Base-by-base conservation (phyloP, 345 rosid genomes). In the Lepidium aucheri region DNA sequence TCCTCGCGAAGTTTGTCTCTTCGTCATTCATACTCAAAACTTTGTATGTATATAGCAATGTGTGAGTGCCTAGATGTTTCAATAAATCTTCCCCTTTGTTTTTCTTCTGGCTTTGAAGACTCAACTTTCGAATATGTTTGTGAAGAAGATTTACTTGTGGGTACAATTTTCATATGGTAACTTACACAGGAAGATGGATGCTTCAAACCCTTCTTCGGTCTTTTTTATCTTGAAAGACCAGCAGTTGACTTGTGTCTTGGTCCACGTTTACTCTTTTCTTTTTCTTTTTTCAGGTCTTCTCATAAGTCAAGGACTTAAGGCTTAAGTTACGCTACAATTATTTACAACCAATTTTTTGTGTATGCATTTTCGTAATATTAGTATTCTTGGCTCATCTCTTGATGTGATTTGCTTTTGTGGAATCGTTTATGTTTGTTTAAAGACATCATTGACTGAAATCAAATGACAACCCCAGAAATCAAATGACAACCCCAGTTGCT, bases 161-260 rank as follows among this genome's bases (percentile, higher is more conserved):
- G 34, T 66, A 60, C 58, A 28, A 32, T 13, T 18, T 50, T 66
- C 51, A 28, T 9, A 4, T 30, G 59, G 73, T 1, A 74, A 61
- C 65, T 74, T 74, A 60, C 77, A 22, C 39, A 61, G 15, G 69
- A 74, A 74, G 69, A 53, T 39, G 53, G 30, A 45, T 66, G 42
- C 49, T 42, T 65, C 11, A 65, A 41, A 24, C 24, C 10, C 8
- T 3, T 13, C 17, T 18, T 69, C 33, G 35, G 30, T 69, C 49
- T 17, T 28, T 30, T 13, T 12, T 8, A 3, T 53, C 61, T 20
- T 60, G 22, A 67, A 53, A 30, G 77, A 74, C 77, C 41, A 20
- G 58, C 60, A 53, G 64, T 67, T 74, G 77, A 74, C 77, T 61
- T 67, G 20, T 60, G 57, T 74, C 66, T 67, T 67, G 68, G 76